A percentile compares a stretch with the other conserved stretches of the same genome.
These are phyloP conservation scores for Zalaria sp. DNA, from an alignment of 2,329 filamentous ascomycete species.

Conservation along the genomic window DNA sequence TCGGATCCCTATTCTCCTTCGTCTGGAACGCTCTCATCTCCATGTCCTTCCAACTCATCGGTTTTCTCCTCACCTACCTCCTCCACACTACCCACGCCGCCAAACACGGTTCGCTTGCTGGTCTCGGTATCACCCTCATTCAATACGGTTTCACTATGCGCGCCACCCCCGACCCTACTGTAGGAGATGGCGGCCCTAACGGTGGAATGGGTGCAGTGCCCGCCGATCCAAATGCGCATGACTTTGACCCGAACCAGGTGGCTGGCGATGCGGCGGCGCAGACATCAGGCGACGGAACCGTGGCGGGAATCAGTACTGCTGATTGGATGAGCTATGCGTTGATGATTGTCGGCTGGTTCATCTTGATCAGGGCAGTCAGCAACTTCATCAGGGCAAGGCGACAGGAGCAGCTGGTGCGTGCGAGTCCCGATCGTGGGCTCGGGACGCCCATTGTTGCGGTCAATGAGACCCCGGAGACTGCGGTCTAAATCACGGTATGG, in stretches of 20 bases:
- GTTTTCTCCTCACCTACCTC: conserved; percentile 94
- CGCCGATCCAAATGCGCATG: conserved; percentile 76
- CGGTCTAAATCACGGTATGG: conserved; percentile 18
- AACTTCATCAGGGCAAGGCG: conserved; percentile 78
- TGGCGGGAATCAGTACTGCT: conserved; percentile 50
- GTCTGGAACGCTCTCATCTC: conserved; percentile 93
- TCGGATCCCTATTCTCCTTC: conserved; percentile 75
- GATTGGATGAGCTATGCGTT: conserved; percentile 87
- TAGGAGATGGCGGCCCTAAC: conserved; percentile 24
- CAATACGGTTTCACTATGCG: conserved; percentile 96
- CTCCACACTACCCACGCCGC: conserved; percentile 95
- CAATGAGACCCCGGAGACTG: conserved; percentile 62
- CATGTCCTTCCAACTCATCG: conserved; percentile 92
- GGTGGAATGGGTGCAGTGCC: conserved; percentile 43
- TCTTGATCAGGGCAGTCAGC: conserved; percentile 82
- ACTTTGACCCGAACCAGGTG: conserved; percentile 66
- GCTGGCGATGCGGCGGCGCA: conserved; percentile 23
- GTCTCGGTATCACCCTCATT: conserved; percentile 85
- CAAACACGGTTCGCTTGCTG: conserved; percentile 91
- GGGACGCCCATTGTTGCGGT: conserved; percentile 75
- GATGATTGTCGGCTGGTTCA: conserved; percentile 98
- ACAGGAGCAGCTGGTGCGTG: conserved; percentile 85
- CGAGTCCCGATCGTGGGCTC: conserved; percentile 80
- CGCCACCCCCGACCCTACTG: conserved; percentile 16
- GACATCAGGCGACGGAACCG: conserved; percentile 9